Conservation (phyloP, 2,329 filamentous ascomycete species). For the Penicillium sp. region DNA sequence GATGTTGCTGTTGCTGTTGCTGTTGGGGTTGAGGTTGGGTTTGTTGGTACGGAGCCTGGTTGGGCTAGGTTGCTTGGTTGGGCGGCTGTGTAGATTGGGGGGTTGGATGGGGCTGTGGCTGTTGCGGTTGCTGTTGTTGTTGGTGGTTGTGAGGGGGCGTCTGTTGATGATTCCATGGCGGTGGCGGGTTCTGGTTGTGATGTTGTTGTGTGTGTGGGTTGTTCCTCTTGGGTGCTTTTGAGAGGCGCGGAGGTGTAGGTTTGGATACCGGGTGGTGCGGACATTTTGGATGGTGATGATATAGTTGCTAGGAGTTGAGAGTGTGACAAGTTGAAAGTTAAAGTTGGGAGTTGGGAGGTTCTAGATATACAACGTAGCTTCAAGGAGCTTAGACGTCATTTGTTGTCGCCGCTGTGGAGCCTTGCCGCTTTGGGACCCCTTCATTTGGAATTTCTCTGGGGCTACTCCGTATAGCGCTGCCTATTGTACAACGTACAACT, state of each 20-base stretch:
- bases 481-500: neutral
- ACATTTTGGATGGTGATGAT: slow-evolving; percentile 17
- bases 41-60: slow-evolving; percentile 32
- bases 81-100: neutral
- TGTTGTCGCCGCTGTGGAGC: slow-evolving; percentile 20
- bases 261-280: slow-evolving; percentile 20
- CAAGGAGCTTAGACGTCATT: slow-evolving; percentile 24
- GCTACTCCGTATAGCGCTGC: too few relatives aligned
- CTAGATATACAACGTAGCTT: neutral
- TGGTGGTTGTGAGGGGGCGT: slow-evolving; percentile 25
- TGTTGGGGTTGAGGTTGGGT: slow-evolving; percentile 2
- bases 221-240: slow-evolving; percentile 23
- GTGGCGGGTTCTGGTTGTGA: slow-evolving; percentile 25
- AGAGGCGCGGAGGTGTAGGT: slow-evolving; percentile 31
- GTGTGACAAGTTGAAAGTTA: neutral
- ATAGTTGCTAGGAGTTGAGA: neutral
- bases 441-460: too few relatives aligned
- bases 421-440: slow-evolving; percentile 9
- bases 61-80: slow-evolving; percentile 16
- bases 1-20: slow-evolving; percentile 7
- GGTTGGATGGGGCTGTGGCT: neutral
- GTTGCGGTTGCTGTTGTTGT: slow-evolving; percentile 29
- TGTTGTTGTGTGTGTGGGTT: slow-evolving; percentile 17
- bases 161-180: slow-evolving; percentile 16
- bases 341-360: neutral